Base-by-base conservation (phyloP, 2,329 filamentous ascomycete genomes). In the Aspergillus brunneoviolaceus region DNA sequence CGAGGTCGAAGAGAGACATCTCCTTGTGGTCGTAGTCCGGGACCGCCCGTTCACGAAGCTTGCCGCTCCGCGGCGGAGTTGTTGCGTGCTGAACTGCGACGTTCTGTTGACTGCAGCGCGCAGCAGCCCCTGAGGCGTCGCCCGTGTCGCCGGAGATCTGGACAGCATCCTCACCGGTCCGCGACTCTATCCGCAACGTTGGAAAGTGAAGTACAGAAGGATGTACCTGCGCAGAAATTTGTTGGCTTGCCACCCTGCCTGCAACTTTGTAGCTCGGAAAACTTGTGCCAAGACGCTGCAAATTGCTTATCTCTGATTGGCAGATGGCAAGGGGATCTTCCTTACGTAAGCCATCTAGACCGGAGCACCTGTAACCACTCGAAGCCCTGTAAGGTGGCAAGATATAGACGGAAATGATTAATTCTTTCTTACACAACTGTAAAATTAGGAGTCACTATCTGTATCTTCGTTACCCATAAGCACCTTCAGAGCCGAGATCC, bases 401-500 rank as follows among this genome's bases (percentile, higher is more conserved):
- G 23, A 4, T 5, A 23, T 5, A 23, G 23, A 23, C 3, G 23
- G 23, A 23, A 23, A 23, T 23, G 23, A 4, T 23, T 4, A 29
- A 29, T 29, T 29, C 33, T 35, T 12, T 16, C 33, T 9, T 35
- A 35, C 33, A 35, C 23, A 5, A 35, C 48, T 21, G 14, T 3
- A 12, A 23, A 31, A 50, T 58, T 42, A 67, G 21, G 55, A n/a
- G 5, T 78, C 75, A 45, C 72, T 76, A 58, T 78, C 76, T 25
- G 69, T 72, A 35, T 79, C 81, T 49, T 84, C 83, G 57, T 85
- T 85, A 0, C 86, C 91, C 87, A 96, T 92, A 1, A 96, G 89
- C 14, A 89, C 86, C 25, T 86, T 85, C 64, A 97, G 76, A 12
- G 92, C 92, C 58, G 85, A 81, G 67, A 90, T 83, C 64, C 89